Evolutionary conservation across 495 filamentous ascomycete species (phyloP).

Genomic region (Xeromyces bisporus): DNA sequence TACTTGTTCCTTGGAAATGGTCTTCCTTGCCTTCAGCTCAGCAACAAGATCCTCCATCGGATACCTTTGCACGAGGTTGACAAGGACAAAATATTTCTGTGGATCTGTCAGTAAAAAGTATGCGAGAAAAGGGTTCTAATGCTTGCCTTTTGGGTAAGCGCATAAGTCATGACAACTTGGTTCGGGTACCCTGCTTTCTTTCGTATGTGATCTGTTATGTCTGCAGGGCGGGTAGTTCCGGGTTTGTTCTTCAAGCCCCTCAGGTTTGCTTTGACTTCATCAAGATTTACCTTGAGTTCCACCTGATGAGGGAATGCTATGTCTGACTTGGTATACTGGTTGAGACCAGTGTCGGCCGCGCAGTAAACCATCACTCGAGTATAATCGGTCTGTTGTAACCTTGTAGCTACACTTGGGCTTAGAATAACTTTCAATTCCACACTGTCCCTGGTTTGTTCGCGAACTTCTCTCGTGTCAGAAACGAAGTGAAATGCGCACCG

Average conservation of each 20-base stretch:
- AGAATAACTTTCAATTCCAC: conserved; percentile 38
- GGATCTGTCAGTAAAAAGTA: conserved; percentile 1
- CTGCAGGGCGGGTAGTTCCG: conserved; percentile 79
- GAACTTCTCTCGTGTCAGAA: conserved; percentile 19
- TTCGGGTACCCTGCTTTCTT: conserved; percentile 55
- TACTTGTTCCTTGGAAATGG: conserved; percentile 67
- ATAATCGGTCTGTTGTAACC: conserved; percentile 33
- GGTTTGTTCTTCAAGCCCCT: conserved; percentile 90
- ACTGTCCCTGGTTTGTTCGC: conserved; percentile 35
- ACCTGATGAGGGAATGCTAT: conserved; percentile 82
- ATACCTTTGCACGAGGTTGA: conserved; percentile 56
- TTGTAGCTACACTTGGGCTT: conserved; percentile 26
- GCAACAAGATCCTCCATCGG: conserved; percentile 56
- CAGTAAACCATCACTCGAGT: conserved; percentile 69
- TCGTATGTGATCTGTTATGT: conserved; percentile 65
- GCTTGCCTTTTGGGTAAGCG: conserved; percentile 67
- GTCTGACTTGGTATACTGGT: conserved; percentile 43
- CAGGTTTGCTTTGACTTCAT: conserved; percentile 73
- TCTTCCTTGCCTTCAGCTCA: conserved; percentile 44
- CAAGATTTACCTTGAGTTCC: conserved; percentile 77
- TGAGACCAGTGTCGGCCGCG: conserved; percentile 38
- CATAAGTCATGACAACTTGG: conserved; percentile 72
- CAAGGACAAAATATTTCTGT: conserved; percentile 60
- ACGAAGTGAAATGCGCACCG: conserved; percentile 1
- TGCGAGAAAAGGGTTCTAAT: neutral